Evolutionary conservation across 768 basidiomycete genomes (phyloP), one percentile per base, ranked within the genome.

Genomic region (Termitomyces sp.): DNA sequence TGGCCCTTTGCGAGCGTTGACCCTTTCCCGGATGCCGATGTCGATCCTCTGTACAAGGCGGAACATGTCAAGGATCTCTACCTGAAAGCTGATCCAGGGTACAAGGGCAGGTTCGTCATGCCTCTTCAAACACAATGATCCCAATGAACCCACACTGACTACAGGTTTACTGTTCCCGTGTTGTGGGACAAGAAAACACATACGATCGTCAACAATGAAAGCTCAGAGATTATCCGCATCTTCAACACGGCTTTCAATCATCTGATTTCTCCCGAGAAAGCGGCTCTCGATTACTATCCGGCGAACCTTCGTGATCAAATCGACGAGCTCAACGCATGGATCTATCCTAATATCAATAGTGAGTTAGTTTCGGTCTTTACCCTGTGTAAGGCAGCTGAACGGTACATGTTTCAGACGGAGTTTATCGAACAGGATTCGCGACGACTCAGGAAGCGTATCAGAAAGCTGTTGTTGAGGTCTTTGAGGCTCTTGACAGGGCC

Each of bases 141-240:
- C 8, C 20, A 4, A n/a, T n/a, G 5, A 13, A 32, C 30, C 8
- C 37, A 8, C 42, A 2, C 22, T 20, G 7, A 18, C 16, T 42
- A 13, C 55, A 85, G 89, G 39, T 93, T 93, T 77, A 94, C 93
- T 2, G 91, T 94, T 9, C 95, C 95, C 5, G 73, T 93, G 34
- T 78, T 99, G 5, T 99, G 93, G 92, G 97, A 98, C 75, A 95
- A 87, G 77, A 91, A 95, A 71, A 75, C 69, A 43, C 75, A 87
- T 45, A 89, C 88, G 40, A 89, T 98, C 63, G 97, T 99, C 57
- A 98, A 94, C 77, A 98, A 98, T 70, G 96, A 99, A 69, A 89
- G 87, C 62, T 86, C 90, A 2, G 96, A 98, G 74, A 95, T 98
- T 68, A 93, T 98, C 67, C 87, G 96, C 56, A 90, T 96, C 8